Conservation (phyloP, 768 basidiomycete species). For the Lactifluus hygrophoroides region DNA sequence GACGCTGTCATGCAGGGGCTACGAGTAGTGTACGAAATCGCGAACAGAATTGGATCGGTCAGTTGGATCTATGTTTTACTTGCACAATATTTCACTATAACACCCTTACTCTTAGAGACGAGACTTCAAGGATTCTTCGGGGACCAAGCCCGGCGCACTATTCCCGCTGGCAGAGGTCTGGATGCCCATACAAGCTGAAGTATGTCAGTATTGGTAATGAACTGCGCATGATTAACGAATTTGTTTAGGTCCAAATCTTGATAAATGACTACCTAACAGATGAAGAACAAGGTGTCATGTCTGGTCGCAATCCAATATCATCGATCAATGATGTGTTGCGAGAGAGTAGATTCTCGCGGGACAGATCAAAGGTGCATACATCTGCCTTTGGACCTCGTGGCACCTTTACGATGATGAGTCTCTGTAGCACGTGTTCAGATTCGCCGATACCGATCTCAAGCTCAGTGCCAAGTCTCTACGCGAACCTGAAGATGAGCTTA, state of each 20-base stretch:
- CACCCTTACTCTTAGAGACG: constrained; percentile 47
- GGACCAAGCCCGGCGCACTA: constrained; percentile 62
- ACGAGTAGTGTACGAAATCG: constrained; percentile 82
- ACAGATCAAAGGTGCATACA: constrained; percentile 60
- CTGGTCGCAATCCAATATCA: constrained; percentile 80
- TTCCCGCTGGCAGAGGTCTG: constrained; percentile 85
- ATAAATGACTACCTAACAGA: constrained; percentile 89
- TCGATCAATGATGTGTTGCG: constrained; percentile 92
- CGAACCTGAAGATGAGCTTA: constrained; percentile 77
- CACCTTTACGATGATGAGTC: neutral
- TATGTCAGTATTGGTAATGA: constrained; percentile 27
- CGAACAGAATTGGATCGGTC: constrained; percentile 85
- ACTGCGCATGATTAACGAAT: constrained; percentile 1
- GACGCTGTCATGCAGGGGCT: constrained; percentile 90
- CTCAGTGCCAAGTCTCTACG: constrained; percentile 56
- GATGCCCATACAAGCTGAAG: constrained; percentile 85
- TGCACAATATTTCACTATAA: neutral
- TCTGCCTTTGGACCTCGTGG: neutral
- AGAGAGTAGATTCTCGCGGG: constrained; percentile 70
- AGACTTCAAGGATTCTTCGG: constrained; percentile 84
- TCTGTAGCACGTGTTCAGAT: constrained; percentile 74
- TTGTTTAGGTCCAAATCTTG: constrained; percentile 63
- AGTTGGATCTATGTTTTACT: constrained; percentile 28
- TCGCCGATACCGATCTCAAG: constrained; percentile 83
- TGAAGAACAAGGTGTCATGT: constrained; percentile 70